Evolutionary conservation across 1,139 yeast genomes (phyloP), one percentile per base, ranked within the genome.

Genomic region (Lodderomyces oxycetoniae): DNA sequence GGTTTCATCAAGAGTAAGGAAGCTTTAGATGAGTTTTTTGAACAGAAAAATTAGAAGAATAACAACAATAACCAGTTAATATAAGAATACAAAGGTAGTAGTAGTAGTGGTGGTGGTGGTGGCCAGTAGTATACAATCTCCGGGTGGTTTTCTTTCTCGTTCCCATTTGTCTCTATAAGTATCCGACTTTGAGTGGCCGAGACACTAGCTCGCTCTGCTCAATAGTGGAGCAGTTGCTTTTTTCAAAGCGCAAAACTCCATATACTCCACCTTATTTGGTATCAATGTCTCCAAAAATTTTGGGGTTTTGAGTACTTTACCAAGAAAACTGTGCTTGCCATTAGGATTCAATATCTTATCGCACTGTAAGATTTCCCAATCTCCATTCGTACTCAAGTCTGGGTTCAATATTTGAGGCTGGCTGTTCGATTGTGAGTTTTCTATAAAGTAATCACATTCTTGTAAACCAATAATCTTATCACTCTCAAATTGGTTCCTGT

Each of bases 11-110:
- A 67, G 46, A 78, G 85, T 33, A 75, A 74, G 52, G 52, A 53
- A 29, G 78, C 79, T 31, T 65, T 82, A 42, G 70, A 75, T 38
- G 74, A 70, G 22, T 81, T 74, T 53, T 82, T 77, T 50, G 75
- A 36, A 5, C 74, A 35, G 23, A 7, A 8, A 7, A 8, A 21
- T 11, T 7, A 27, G 20, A 13, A 14, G 17, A 8, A 12, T 9
- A 20, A 15, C 12, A 9, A 13, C 12, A 5, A 26, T 8, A 5
- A n/a, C n/a, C n/a, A n/a, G n/a, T n/a, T n/a, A n/a, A n/a, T n/a
- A n/a, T n/a, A n/a, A 14, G 15, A 8, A 25, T 10, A 26, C 23
- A 26, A 14, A 25, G 16, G 11, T 24, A 25, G 13, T 13, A 15
- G 15, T 20, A 17, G 6, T 15, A 26, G 20, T n/a, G 17, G 21